Evolutionary conservation across 2,329 filamentous ascomycete genomes (phyloP), one percentile per base, ranked within the genome.

Genomic region (Calcarisporium arbuscula): DNA sequence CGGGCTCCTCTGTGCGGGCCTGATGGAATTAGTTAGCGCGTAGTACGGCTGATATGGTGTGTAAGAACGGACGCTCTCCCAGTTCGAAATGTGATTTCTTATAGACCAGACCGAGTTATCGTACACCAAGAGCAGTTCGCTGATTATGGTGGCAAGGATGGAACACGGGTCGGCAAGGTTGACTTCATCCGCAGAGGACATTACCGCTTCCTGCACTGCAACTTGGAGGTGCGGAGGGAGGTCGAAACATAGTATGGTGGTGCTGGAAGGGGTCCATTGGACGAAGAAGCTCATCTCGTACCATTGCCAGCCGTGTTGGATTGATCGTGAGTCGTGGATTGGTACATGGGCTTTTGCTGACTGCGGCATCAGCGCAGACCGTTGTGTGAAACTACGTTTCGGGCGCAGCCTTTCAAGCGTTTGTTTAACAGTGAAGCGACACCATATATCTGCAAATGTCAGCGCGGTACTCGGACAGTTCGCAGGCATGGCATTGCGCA

Each of bases 21-120:
- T 35, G 19, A 8, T n/a, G 27, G 10, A 28, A 31, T 20, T 12
- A 27, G 32, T 17, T 31, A 14, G 27, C 8, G 35, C 18, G 22
- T 14, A 21, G 17, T 5, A 18, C n/a, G 11, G 12, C n/a, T 18
- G 19, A 5, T n/a, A 14, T 9, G n/a, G n/a, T n/a, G n/a, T n/a
- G n/a, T n/a, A 25, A 11, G 11, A 15, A 22, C 30, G 8, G 28
- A 39, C 36, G 12, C 14, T 21, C 18, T 39, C 36, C 36, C 36
- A 35, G 19, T 27, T 21, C 9, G 26, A 35, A 11, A 39, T 32
- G 12, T 39, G 32, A 19, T 39, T 19, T 23, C 36, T 11, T 26
- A 35, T 39, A 18, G 27, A 18, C 36, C 36, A 39, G 8, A 39
- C 32, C 21, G 36, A 39, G 15, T 19, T 15, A 30, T 39, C 36